Base-by-base conservation (phyloP, 1,139 yeast species). In the Spathaspora sp. region DNA sequence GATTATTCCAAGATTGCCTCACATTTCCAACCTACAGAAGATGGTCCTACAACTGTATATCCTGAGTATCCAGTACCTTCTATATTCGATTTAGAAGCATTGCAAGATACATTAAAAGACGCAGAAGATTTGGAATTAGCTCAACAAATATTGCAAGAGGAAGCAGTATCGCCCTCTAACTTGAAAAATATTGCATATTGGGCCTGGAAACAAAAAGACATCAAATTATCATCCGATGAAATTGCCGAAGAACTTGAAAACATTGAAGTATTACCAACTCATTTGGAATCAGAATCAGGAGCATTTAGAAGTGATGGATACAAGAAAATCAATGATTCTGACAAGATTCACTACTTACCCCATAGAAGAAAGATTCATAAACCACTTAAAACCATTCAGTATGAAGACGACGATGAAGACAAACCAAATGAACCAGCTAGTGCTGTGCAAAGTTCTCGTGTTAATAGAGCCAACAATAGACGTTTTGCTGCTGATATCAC, bases 401-500 rank as follows among this genome's bases (percentile, higher is more conserved):
- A 78, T 52, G 86, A 82, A 46, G 81, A 75, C 33, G 84, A 80
- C 9, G 80, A 77, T 16, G 67, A 65, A 20, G 67, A 67, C 23
- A 60, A 64, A 15, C 58, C 64, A 5, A 66, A 59, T 36, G 56
- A 59, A 4, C 63, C 57, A 42, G 58, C 63, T 31, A 46, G 54
- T n/a, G 38, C 49, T 7, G 50, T 74, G 15, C 85, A 82, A 49
- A 84, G 88, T 48, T 89, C 96, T 2, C 82, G 97, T 58, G 89
- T 87, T 48, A 89, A 89, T 59, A 79, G 97, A 55, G 96, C 96
- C 20, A 86, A 86, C 54, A 89, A 89, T 56, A 80, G 98, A 66
- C 78, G 97, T 50, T 84, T 89, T 60, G 97, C 90, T 1, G 96
- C 95, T 9, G 97, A 90, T 63, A 86, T 90, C 41, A 87, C 85